Evolutionary conservation across 345 rosid genomes (phyloP).

Genomic region (Gossypium stocksii): DNA sequence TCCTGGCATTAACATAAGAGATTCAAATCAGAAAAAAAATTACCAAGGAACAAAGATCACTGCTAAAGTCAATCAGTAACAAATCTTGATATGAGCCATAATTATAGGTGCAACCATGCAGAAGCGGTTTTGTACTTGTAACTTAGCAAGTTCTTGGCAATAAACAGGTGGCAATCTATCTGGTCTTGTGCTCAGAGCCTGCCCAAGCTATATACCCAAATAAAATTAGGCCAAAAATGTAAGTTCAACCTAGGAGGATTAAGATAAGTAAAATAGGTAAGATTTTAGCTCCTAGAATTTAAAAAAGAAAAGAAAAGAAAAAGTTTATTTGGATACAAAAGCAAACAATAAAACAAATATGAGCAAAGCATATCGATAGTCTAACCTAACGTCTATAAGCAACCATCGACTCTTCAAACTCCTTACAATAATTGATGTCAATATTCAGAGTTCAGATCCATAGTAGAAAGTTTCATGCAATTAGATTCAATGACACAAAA

Average conservation of each 20-base stretch:
- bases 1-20: conserved; percentile 48
- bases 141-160: conserved; percentile 89
- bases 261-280: neutral
- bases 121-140: conserved; percentile 50
- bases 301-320: no score
- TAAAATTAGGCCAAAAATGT: no score
- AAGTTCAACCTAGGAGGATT: no score
- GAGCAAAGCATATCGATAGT: neutral
- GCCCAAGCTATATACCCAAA: conserved; percentile 68
- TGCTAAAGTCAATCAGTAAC: neutral
- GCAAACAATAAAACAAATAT: neutral
- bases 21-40: neutral
- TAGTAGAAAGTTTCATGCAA: neutral
- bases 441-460: neutral
- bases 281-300: neutral
- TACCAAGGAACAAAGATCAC: neutral
- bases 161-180: conserved; percentile 80
- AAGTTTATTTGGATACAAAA: neutral
- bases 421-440: neutral
- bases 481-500: neutral
- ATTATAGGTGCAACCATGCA: neutral
- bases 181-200: conserved; percentile 93
- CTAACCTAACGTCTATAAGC: neutral
- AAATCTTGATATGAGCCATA: conserved; percentile 3
- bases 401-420: neutral